These are phyloP conservation scores for Calonectria multiphialidica DNA, from an alignment of 2,329 filamentous ascomycete species.

Conservation along the genomic window DNA sequence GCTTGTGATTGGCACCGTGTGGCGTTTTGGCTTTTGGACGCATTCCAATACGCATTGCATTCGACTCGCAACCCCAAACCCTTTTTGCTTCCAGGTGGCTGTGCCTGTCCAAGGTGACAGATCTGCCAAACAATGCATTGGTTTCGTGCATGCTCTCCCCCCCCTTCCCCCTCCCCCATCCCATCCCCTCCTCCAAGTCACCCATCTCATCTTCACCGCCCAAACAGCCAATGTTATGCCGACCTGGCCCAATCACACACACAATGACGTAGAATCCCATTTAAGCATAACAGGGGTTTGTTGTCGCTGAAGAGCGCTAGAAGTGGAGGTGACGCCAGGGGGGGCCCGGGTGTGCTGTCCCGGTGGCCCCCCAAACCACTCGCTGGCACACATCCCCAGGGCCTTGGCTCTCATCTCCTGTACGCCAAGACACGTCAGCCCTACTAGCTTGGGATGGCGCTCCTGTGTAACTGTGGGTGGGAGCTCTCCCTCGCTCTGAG, in stretches of 20 bases:
- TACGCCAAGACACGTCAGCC: conserved; percentile 19
- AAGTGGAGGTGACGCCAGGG: background rate
- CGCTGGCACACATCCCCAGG: background rate
- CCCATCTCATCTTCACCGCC: background rate
- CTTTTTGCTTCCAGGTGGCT: background rate
- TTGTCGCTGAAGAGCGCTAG: conserved; percentile 7
- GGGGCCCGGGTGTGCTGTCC: conserved; percentile 2
- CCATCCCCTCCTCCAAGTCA: background rate
- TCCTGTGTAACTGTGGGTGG: background rate
- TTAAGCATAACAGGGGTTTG: conserved; percentile 25
- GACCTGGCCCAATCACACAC: background rate
- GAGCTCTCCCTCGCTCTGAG: background rate
- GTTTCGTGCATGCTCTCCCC: too few species aligned
- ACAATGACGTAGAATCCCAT: background rate
- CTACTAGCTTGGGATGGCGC: conserved; percentile 5
- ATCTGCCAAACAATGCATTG: background rate
- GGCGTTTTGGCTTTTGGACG: conserved; percentile 7
- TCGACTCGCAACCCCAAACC: background rate
- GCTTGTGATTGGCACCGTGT: background rate
- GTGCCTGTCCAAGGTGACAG: background rate
- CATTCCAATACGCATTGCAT: background rate
- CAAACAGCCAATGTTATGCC: background rate
- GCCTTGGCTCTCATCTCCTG: background rate
- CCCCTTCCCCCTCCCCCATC: too few species aligned
- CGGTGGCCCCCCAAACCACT: background rate